Percentiles rank a stretch among this genome's conserved stretches.
Conservation (phyloP, 164 flowering plant species). For the Tetracentron sinense region DNA sequence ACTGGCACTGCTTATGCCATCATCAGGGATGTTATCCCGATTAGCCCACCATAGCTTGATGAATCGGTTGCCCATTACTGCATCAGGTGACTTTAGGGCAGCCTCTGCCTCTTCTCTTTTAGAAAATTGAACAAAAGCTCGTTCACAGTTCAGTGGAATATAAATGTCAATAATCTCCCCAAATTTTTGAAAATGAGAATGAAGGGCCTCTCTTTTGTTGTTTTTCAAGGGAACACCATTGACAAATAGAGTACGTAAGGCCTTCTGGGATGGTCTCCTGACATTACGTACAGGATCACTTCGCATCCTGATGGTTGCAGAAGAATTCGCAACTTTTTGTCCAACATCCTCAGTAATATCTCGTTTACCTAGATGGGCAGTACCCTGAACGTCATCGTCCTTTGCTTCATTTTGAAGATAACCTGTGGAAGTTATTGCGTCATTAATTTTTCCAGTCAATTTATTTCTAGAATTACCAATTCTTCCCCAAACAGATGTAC, state of each 20-base stretch:
- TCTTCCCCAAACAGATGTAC: conserved; percentile 68
- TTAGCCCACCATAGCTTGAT: conserved; percentile 95
- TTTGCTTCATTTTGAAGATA: conserved; percentile 31
- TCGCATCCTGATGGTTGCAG: conserved; percentile 25
- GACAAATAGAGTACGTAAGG: conserved; percentile 78
- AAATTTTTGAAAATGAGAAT: conserved; percentile 84
- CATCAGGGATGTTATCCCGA: conserved; percentile 71
- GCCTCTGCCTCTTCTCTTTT: conserved; percentile 94
- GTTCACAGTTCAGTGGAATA: conserved; percentile 67
- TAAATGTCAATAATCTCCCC: conserved; percentile 81
- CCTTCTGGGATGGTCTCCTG: conserved; percentile 59
- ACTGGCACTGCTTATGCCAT: conserved; percentile 30
- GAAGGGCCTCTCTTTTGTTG: conserved; percentile 71
- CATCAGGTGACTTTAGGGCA: conserved; percentile 94
- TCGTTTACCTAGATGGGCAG: conserved; percentile 37
- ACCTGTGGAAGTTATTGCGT: conserved; percentile 26
- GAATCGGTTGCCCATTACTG: conserved; percentile 98
- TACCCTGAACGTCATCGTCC: conserved; percentile 26
- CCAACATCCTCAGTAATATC: conserved; percentile 28
- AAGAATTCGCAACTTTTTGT: conserved; percentile 27
- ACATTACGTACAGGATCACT: too few relatives aligned
- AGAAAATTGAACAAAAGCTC: conserved; percentile 93
- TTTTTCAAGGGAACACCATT: conserved; percentile 66
- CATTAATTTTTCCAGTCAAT: conserved; percentile 34
- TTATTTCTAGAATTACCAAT: conserved; percentile 41